Conservation (phyloP, 495 filamentous ascomycete genomes). For the Penicillium antarcticum region DNA sequence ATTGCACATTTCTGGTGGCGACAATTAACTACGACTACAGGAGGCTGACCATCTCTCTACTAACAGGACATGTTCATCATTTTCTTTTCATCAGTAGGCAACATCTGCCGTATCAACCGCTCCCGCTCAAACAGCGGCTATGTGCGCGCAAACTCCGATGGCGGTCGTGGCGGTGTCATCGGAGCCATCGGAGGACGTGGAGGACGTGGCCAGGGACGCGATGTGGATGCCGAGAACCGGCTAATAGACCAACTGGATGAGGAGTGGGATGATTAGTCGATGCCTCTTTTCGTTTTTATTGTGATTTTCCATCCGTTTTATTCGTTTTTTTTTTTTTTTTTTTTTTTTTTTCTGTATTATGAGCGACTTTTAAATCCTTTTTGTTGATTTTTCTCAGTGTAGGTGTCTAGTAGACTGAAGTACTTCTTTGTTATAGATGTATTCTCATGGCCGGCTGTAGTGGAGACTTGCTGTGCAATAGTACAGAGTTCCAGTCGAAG, state of each 20-base stretch:
- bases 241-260: slow-evolving; percentile 96
- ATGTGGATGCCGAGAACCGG: slow-evolving; percentile 81
- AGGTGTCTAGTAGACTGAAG: too few relatives aligned
- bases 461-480: too few relatives aligned
- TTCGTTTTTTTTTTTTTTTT: background rate
- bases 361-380: background rate
- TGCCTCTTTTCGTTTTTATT: background rate
- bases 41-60: slow-evolving; percentile 15
- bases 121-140: slow-evolving; percentile 52
- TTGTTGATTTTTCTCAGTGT: too few relatives aligned
- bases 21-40: background rate
- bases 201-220: slow-evolving; percentile 38
- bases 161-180: slow-evolving; percentile 27
- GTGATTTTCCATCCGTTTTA: too few relatives aligned
- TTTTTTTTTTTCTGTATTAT: background rate
- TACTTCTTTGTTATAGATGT: too few relatives aligned
- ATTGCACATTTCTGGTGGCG: background rate
- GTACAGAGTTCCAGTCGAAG: too few relatives aligned
- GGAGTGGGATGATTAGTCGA: slow-evolving; percentile 60
- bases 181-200: slow-evolving; percentile 38
- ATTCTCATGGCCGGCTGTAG: too few relatives aligned
- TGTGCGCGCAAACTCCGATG: slow-evolving; percentile 38
- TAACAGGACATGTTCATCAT: slow-evolving; percentile 79
- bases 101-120: slow-evolving; percentile 52
- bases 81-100: slow-evolving; percentile 68